A percentile compares a stretch with the other conserved stretches of the same genome.
These are phyloP conservation scores for Lactarius tabidus DNA, from an alignment of 768 basidiomycete species.

Conservation along the genomic window DNA sequence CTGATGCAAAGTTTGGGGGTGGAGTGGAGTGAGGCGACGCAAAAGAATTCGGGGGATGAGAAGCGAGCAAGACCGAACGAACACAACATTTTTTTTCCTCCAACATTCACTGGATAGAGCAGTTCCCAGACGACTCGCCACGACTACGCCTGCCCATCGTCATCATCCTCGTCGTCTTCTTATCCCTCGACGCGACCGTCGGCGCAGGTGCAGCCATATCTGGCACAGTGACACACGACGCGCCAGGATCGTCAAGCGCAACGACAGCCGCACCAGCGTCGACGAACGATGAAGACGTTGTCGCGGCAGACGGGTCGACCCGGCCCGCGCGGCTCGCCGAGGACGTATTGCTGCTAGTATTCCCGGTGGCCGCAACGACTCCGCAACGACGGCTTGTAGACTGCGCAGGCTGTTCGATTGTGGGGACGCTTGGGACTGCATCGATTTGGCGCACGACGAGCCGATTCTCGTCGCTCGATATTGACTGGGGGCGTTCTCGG, in stretches of 20 bases:
- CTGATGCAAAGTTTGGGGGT: too few species aligned
- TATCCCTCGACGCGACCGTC: too few species aligned
- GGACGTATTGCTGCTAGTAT: too few species aligned
- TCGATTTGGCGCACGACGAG: slow-evolving; percentile 28
- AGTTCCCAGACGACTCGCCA: slow-evolving; percentile 11
- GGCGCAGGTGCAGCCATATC: too few species aligned
- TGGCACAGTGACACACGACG: not conserved
- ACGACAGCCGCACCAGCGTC: too few species aligned
- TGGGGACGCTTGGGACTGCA: slow-evolving; percentile 37
- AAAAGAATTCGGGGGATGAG: not conserved
- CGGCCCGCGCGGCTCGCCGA: slow-evolving; percentile 32
- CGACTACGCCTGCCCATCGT: slow-evolving; percentile 15
- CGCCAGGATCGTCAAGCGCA: not conserved
- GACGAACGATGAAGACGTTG: not conserved
- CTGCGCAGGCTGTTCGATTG: slow-evolving; percentile 55
- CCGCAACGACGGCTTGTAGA: slow-evolving; percentile 40
- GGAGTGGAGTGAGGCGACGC: too few species aligned
- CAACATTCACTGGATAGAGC: slow-evolving; percentile 11
- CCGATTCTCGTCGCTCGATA: slow-evolving; percentile 58
- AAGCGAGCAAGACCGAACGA: not conserved
- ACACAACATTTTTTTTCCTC: not conserved
- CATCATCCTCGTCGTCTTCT: slow-evolving; percentile 6
- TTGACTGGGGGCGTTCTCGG: slow-evolving; percentile 45
- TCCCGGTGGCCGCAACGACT: too few species aligned
- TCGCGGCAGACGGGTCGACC: not conserved